phyloP scores from a whole-genome alignment of 176 grass and related monocot species.

The Triticum turgidum region DNA sequence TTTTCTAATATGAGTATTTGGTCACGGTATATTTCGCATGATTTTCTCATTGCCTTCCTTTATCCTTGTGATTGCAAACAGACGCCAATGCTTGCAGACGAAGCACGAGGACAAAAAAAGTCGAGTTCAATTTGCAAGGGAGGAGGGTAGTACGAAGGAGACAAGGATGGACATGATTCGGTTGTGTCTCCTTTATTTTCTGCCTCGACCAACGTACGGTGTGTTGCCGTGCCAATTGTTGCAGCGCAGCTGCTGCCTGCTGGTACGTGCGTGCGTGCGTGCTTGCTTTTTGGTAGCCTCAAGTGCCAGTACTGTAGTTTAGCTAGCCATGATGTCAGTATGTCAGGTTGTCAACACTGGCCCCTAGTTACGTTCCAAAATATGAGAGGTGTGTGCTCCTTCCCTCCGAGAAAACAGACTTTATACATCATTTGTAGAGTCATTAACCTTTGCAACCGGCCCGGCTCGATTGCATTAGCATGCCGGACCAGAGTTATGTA shows the following conservation, averaged over 20 bases:
- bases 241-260: not conserved
- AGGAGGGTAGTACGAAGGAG: not conserved
- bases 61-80: not conserved
- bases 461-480: too few relatives aligned
- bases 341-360: too few relatives aligned
- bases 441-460: too few relatives aligned
- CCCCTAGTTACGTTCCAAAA: too few relatives aligned
- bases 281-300: not conserved
- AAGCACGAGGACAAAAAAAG: not conserved
- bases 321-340: too few relatives aligned
- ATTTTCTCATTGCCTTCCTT: too few relatives aligned
- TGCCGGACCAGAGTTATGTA: too few relatives aligned
- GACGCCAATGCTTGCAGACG: not conserved
- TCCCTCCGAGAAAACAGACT: too few relatives aligned
- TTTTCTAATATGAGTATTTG: too few relatives aligned
- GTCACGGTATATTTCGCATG: too few relatives aligned
- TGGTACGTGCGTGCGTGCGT: not conserved
- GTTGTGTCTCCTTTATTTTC: not conserved
- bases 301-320: not conserved
- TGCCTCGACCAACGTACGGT: not conserved
- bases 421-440: too few relatives aligned
- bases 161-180: not conserved
- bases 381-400: too few relatives aligned
- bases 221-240: not conserved
- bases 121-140: not conserved